Base-by-base conservation (phyloP, 345 rosid genomes). In the Passiflora organensis region DNA sequence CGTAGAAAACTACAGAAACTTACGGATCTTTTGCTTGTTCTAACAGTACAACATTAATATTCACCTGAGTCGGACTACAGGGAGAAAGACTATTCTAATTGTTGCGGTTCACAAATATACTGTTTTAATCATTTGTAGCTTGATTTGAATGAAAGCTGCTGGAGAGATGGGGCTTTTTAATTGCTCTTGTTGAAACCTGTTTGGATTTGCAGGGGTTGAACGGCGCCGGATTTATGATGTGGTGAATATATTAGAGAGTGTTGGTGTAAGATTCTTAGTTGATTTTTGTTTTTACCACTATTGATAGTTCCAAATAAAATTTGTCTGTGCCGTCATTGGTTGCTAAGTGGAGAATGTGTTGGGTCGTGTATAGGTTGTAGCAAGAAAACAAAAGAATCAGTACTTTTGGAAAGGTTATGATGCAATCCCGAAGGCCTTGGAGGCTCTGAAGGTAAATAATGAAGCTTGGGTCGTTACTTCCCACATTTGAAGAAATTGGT, bases 401-500 rank as follows among this genome's bases (percentile, higher is more conserved):
- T 87, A 87, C 56, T 82, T 84, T 1, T 84, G 96, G 96, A 87
- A 81, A 69, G 96, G 96, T 1, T 84, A 84, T 60, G 66, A 60
- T 0, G 88, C 91, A 61, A 81, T 88, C 60, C 90, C 90, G 23
- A 68, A 46, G 34, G 82, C 94, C 16, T 64, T 88, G 41, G 75
- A 76, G 53, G 80, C 76, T 58, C 67, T 85, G 1, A 82, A 81
- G 80, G 94, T 87, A 28, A 28, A 28, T 28, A 36, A 28, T 28
- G 8, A 28, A 28, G 3, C 3, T 28, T n/a, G n/a, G n/a, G n/a
- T n/a, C n/a, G n/a, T n/a, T 28, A 8, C 34, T 8, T 28, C 3
- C 3, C 3, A 28, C 3, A 28, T 28, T 28, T 28, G 8, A 28
- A 28, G 34, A 28, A 28, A 28, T 44, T 44, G n/a, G 48, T 44